A percentile compares a stretch with the other conserved stretches of the same genome.
Evolutionary conservation across 257 asterid genomes (phyloP).

Genomic region (Perilla frutescens): DNA sequence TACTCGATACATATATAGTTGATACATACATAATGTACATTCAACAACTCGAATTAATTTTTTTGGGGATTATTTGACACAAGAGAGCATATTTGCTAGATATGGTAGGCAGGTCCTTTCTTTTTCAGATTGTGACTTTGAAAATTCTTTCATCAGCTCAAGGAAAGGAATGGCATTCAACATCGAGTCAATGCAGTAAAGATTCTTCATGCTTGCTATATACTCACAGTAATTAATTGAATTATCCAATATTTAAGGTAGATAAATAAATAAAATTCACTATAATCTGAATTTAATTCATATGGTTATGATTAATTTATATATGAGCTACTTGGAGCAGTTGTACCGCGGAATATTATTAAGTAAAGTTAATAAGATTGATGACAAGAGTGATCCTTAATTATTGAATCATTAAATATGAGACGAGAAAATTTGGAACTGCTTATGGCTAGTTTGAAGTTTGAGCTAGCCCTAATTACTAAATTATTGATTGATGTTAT

Average conservation of each 20-base stretch:
- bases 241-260: neutral
- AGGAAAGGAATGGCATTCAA: slow-evolving; percentile 10
- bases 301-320: neutral
- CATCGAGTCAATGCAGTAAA: slow-evolving; percentile 52
- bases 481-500: too few relatives aligned
- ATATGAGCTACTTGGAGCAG: neutral
- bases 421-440: neutral
- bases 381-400: neutral
- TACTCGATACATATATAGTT: too few relatives aligned
- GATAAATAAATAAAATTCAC: neutral
- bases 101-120: slow-evolving; percentile 17
- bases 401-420: slow-evolving; percentile 9
- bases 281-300: neutral
- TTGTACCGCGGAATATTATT: neutral
- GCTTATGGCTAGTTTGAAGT: neutral
- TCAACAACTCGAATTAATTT: neutral
- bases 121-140: slow-evolving; percentile 33
- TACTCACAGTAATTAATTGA: neutral
- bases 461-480: neutral
- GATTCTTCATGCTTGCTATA: slow-evolving; percentile 41
- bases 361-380: neutral
- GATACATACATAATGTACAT: too few relatives aligned
- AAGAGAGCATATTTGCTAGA: slow-evolving; percentile 1
- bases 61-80: neutral
- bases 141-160: slow-evolving; percentile 26